Conservation (phyloP, 2,329 filamentous ascomycete genomes). For the Venturia effusa region DNA sequence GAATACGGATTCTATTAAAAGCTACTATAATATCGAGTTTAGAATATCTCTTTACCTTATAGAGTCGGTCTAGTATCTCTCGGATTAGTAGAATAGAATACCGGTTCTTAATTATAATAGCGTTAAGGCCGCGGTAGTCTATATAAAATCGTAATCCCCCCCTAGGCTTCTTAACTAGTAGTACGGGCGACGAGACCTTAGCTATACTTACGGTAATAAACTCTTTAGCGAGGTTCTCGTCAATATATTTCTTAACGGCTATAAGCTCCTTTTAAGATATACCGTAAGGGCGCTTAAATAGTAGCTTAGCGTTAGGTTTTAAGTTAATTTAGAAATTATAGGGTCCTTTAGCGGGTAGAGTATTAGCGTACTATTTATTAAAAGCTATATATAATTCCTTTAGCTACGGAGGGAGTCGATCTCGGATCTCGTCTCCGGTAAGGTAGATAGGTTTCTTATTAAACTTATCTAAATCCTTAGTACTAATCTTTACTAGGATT, state of each 20-base stretch:
- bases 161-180: constrained; percentile 5
- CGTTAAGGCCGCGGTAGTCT: too few relatives aligned
- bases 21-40: constrained; percentile 6
- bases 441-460: not conserved
- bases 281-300: not conserved
- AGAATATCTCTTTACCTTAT: not conserved
- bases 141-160: too few relatives aligned
- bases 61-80: constrained; percentile 6
- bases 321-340: not conserved
- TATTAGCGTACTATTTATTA: not conserved
- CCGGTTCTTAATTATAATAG: too few relatives aligned
- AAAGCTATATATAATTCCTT: not conserved
- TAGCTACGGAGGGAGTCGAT: not conserved
- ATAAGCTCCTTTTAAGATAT: too few relatives aligned
- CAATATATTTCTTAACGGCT: not conserved
- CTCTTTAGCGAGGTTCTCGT: not conserved
- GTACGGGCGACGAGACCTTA: not conserved
- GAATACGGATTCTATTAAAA: constrained; percentile 25
- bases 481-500: not conserved
- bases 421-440: not conserved
- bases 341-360: not conserved
- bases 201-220: not conserved
- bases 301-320: not conserved
- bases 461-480: not conserved
- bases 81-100: constrained; percentile 9